Percentiles rank a stretch among this genome's conserved stretches.
Conservation (phyloP, 1,284 basidiomycete genomes). For the Caloboletus inedulis region DNA sequence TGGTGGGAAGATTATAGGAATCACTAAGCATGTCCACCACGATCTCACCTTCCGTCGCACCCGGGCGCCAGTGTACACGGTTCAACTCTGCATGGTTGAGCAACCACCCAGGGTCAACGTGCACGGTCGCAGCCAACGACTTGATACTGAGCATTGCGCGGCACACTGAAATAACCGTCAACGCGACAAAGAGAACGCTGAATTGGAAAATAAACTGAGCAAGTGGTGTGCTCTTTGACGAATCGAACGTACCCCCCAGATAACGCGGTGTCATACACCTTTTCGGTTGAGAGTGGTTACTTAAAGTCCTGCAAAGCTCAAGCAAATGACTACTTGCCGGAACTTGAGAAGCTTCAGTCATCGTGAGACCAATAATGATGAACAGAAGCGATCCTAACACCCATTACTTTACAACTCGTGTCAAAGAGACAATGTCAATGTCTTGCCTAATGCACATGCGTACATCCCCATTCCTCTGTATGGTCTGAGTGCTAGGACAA, state of each 20-base stretch:
- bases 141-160: conserved; percentile 35
- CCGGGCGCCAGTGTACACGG: conserved; percentile 38
- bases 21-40: conserved; percentile 44
- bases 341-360: conserved; percentile 5
- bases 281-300: background rate
- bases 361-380: conserved; percentile 9
- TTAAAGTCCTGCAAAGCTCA: background rate
- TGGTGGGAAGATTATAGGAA: background rate
- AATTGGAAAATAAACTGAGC: conserved; percentile 55
- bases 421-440: too few relatives aligned
- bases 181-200: conserved; percentile 66
- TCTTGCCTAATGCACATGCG: conserved; percentile 10
- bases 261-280: conserved; percentile 14
- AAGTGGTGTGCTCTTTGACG: background rate
- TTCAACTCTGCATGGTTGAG: conserved; percentile 40
- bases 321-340: conserved; percentile 6
- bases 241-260: conserved; percentile 10
- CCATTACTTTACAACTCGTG: background rate
- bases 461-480: conserved; percentile 23
- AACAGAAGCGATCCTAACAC: conserved; percentile 19
- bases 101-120: conserved; percentile 39
- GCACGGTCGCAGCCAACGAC: conserved; percentile 38
- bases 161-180: conserved; percentile 48
- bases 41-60: conserved; percentile 39
- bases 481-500: background rate